Base-by-base conservation (phyloP, 1,284 basidiomycete species). In the Sanghuangporus sanghuang region DNA sequence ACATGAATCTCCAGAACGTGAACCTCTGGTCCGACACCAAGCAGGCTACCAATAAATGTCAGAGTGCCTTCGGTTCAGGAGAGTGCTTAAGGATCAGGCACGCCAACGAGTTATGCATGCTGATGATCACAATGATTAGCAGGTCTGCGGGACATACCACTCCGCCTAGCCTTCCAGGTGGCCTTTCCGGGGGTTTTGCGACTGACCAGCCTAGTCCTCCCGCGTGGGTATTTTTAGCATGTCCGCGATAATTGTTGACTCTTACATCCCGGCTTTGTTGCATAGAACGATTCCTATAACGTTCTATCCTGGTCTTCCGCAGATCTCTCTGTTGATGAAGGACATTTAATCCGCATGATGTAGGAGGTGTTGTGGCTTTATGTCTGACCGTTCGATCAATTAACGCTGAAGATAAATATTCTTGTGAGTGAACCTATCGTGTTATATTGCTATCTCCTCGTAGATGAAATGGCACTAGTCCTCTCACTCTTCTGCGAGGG, bases 61-160 rank as follows among this genome's bases (percentile, higher is more conserved):
- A 70, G 62, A 70, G 68, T 57, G 73, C 74, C 21, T 76, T 71
- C 63, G 74, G 74, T 7, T 66, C 69, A 16, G 74, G 74, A n/a
- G 74, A 69, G 18, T 75, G 74, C 66, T 67, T 75, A 53, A 61
- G 65, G 54, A n/a, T 68, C 68, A 46, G 70, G 69, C 12, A 56
- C 60, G 32, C 60, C 68, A 61, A 68, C 69, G 36, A 70, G 70
- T 63, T 73, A 72, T 57, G 67, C 69, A n/a, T n/a, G 60, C 61
- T n/a, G 16, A 64, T 69, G 21, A 72, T 71, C 14, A 66, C 67
- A 39, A 66, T 66, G 2, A 68, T 67, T 46, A 65, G 69, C 1
- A 49, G 69, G 59, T 73, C 73, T 11, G 56, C 69, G 0, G 73
- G 71, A 0, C 74, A 71, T 68, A 68, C 72, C 2, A 71, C 67